These are phyloP conservation scores for Pugionium cornutum DNA, from an alignment of 345 rosid genomes.

Conservation along the genomic window DNA sequence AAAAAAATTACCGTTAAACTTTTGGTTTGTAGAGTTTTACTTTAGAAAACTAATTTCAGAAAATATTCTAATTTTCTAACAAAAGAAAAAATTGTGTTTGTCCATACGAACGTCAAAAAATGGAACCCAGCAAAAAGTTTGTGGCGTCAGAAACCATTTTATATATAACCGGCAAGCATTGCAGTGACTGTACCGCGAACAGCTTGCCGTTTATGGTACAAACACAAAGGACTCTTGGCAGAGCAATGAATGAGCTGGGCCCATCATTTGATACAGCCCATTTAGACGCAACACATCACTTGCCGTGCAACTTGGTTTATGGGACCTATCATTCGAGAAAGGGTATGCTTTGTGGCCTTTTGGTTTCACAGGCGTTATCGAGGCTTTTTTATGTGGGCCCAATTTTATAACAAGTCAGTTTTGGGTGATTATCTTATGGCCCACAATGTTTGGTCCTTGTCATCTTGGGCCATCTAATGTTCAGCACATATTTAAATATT, in stretches of 20 bases:
- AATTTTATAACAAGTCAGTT: conserved; percentile 25
- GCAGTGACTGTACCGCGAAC: conserved; percentile 35
- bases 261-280: conserved; percentile 35
- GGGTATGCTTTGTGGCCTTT: neutral
- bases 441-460: conserved; percentile 30
- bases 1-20: no score
- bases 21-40: no score
- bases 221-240: conserved; percentile 29
- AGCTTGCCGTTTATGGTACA: conserved; percentile 37
- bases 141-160: conserved; percentile 28
- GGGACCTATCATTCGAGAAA: conserved; percentile 16
- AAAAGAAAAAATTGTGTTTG: no score
- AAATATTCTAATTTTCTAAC: no score
- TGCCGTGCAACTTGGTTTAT: conserved; percentile 24
- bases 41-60: no score
- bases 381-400: conserved; percentile 13
- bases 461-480: conserved; percentile 34
- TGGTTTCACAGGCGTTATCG: conserved; percentile 29
- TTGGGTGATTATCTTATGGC: conserved; percentile 22
- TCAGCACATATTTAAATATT: no score
- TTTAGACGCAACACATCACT: conserved; percentile 38
- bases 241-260: conserved; percentile 31
- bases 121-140: conserved; percentile 21
- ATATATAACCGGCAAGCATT: conserved; percentile 31
- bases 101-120: no score